Evolutionary conservation across 2,329 filamentous ascomycete genomes (phyloP), one percentile per base, ranked within the genome.

Genomic region (Colletotrichum sojae): DNA sequence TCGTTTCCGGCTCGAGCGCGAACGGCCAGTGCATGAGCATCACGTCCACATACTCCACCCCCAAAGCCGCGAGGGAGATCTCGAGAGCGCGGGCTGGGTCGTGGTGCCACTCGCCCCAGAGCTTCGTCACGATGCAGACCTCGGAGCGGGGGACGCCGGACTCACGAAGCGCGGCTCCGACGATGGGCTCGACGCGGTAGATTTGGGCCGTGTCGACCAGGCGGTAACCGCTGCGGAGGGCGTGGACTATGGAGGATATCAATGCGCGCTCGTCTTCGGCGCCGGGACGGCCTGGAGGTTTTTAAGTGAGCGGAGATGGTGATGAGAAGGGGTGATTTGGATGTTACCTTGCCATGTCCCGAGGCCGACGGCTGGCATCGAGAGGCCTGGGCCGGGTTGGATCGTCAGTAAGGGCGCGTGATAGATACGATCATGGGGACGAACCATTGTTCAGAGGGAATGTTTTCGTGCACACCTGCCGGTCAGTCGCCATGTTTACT

Each of bases 51-150:
- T 78, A 78, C 31, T 76, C 77, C 3, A 77, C 51, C 3, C 67
- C 71, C 13, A 77, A 69, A 15, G 70, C 69, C 3, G 69, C 54
- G 2, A 80, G 76, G 0, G 76, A 77, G 10, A 52, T 62, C 9
- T 73, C 52, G 2, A 79, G 72, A 2, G 74, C 76, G 9, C 71
- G 71, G 18, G 60, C 71, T 1, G 76, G 75, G n/a, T 73, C 66
- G 52, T 78, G 75, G 36, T 56, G 53, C 18, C 74, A 75, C 73
- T 90, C 36, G 59, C 73, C 73, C 59, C 72, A 72, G 59, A 80
- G 71, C 69, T 80, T 80, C 48, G 75, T 78, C 62, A 79, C 76
- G 27, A 79, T 81, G 81, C 87, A 89, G 77, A 89, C 84, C 72
- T 89, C 75, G n/a, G 69, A 69, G 16, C 78, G 75, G 9, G 78